phyloP scores from a whole-genome alignment of 345 rosid species.

The Lumnitzera littorea region DNA sequence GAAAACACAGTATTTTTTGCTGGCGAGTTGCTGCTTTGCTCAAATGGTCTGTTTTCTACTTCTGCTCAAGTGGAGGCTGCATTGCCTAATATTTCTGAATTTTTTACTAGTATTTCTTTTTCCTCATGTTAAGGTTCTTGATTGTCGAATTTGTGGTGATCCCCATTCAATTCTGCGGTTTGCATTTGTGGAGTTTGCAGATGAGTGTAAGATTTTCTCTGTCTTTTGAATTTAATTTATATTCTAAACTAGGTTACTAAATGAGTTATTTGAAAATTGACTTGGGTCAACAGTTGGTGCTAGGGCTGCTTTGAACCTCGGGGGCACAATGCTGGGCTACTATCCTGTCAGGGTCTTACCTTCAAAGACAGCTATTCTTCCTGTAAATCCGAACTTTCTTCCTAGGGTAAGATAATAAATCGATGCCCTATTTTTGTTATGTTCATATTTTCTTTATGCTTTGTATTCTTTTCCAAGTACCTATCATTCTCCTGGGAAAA shows the following conservation, averaged over 20 bases:
- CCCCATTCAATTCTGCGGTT: constrained; percentile 92
- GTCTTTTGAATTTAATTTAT: background rate
- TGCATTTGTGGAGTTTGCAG: constrained; percentile 88
- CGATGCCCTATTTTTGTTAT: constrained; percentile 1
- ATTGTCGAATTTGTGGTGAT: constrained; percentile 93
- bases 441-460: constrained; percentile 7
- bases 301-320: constrained; percentile 60
- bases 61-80: too few relatives aligned
- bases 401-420: constrained; percentile 54
- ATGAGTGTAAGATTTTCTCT: constrained; percentile 53
- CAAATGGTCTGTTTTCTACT: too few relatives aligned
- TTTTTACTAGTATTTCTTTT: background rate
- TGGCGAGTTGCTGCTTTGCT: too few relatives aligned
- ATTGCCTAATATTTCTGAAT: background rate
- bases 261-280: background rate
- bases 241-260: background rate
- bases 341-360: constrained; percentile 87
- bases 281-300: constrained; percentile 57
- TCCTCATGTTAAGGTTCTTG: constrained; percentile 64
- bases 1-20: too few relatives aligned
- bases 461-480: constrained; percentile 3
- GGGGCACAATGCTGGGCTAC: constrained; percentile 82
- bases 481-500: constrained; percentile 1
- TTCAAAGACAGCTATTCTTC: constrained; percentile 90
- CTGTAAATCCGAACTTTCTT: constrained; percentile 91